Evolutionary conservation across 2,329 filamentous ascomycete genomes (phyloP).

Genomic region (Scytalidium sp.): DNA sequence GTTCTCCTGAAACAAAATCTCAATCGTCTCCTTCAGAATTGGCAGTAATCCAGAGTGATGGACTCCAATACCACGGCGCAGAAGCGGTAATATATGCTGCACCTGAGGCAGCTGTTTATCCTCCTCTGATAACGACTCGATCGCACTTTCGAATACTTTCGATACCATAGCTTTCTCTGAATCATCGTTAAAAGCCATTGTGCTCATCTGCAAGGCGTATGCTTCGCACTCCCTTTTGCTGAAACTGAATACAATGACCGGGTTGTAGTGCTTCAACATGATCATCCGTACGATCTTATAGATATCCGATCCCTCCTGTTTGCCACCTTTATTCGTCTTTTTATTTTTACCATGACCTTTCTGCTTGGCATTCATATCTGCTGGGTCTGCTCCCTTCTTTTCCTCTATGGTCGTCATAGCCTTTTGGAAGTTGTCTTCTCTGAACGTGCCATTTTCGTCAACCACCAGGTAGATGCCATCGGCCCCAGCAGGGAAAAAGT

Average conservation of each 20-base stretch:
- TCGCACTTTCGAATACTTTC: constrained; percentile 90
- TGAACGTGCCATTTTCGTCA: constrained; percentile 93
- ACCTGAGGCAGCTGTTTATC: constrained; percentile 90
- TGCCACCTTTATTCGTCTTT: constrained; percentile 85
- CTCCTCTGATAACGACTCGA: constrained; percentile 88
- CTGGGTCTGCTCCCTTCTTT: constrained; percentile 80
- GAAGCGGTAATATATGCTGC: constrained; percentile 79
- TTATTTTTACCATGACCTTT: constrained; percentile 92
- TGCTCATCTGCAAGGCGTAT: constrained; percentile 81
- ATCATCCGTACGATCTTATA: constrained; percentile 99
- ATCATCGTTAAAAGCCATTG: constrained; percentile 91
- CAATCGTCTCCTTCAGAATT: constrained; percentile 96
- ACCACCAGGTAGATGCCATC: constrained; percentile 93
- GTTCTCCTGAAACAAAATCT: constrained; percentile 97
- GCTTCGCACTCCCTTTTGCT: constrained; percentile 96
- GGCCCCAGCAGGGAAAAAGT: constrained; percentile 91
- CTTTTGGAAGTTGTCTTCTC: constrained; percentile 95
- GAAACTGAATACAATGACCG: constrained; percentile 99
- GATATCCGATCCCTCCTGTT: constrained; percentile 74
- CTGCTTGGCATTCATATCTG: constrained; percentile 73
- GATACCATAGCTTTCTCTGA: constrained; percentile 92
- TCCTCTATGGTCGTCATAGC: constrained; percentile 89
- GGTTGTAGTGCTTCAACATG: constrained; percentile 95
- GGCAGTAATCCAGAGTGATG: constrained; percentile 95
- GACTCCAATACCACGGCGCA: constrained; percentile 91